Evolutionary conservation across 1,284 basidiomycete genomes (phyloP), one percentile per base, ranked within the genome.

Genomic region (Fomitiporia mediterranea): DNA sequence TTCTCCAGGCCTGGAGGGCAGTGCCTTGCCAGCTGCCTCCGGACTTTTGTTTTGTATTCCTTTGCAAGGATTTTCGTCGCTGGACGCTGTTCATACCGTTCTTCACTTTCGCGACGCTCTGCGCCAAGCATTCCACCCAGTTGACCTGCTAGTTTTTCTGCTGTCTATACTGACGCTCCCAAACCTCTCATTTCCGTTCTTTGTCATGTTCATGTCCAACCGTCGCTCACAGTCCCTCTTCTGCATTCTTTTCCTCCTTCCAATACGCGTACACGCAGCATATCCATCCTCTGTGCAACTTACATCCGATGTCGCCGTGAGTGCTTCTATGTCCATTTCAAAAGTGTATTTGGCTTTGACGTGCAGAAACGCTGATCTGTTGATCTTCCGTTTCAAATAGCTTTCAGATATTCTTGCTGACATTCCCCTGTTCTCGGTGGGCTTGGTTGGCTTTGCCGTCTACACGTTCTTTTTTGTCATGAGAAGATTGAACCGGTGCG

Each of bases 371-470:
- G 30, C 38, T 55, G 35, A 53, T 60, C 55, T 39, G 15, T 19
- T 27, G 23, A 37, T 55, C 23, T n/a, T n/a, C 38, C 27, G 7
- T 28, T n/a, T 53, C 55, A 61, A 9, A n/a, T 56, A 87, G 86
- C 69, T 86, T 40, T 78, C 82, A 60, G 69, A 73, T 59, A 66
- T 89, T 48, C 71, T 89, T 40, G 73, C 79, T 15, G 84, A 86
- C 60, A 81, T 89, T 51, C 88, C 88, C 35, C 73, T 85, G 60
- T 78, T 86, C 62, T 79, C 79, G 56, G 75, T 84, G 53, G 88
- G 87, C 40, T 70, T 88, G 19, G 70, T 87, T 63, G 78, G 77
- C 35, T 80, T 89, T 57, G 84, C 78, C n/a, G 72, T 81, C 30
- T 78, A 83, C 51, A 77, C 77, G 9, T 82, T 86, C 67, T 75